phyloP scores from a whole-genome alignment of 257 asterid genomes.

The Echium plantagineum region DNA sequence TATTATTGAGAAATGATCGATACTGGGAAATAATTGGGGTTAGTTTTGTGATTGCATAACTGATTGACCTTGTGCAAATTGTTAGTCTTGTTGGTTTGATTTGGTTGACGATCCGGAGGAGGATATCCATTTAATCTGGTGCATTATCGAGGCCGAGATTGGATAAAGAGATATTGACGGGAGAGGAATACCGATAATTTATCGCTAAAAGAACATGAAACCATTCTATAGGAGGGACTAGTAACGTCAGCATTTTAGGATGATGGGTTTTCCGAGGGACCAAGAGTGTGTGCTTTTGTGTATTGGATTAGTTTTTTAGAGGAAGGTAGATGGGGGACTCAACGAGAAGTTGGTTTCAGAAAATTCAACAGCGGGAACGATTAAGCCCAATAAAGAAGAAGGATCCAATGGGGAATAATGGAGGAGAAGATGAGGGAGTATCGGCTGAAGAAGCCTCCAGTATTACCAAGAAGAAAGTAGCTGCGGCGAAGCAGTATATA shows the following conservation, averaged over 20 bases:
- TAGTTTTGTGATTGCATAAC: not conserved
- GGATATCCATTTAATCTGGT: too few species aligned
- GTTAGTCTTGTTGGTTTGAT: not conserved
- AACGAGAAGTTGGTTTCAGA: slow-evolving; percentile 83
- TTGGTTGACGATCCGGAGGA: too few species aligned
- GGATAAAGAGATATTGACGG: too few species aligned
- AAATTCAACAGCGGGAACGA: slow-evolving; percentile 67
- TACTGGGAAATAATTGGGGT: too few species aligned
- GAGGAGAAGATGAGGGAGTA: slow-evolving; percentile 47
- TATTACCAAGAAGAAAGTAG: slow-evolving; percentile 81
- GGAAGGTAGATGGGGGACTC: slow-evolving; percentile 53
- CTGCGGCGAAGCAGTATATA: slow-evolving; percentile 94
- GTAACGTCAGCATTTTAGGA: slow-evolving; percentile 17
- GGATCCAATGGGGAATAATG: slow-evolving; percentile 52
- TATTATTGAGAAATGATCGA: too few species aligned
- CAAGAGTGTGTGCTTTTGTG: slow-evolving; percentile 1
- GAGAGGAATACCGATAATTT: too few species aligned
- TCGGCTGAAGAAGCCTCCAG: slow-evolving; percentile 84
- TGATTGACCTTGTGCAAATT: slow-evolving; percentile 5
- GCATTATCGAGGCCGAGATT: too few species aligned
- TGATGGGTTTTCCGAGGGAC: slow-evolving; percentile 14
- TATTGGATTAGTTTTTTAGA: slow-evolving; percentile 28
- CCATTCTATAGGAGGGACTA: slow-evolving; percentile 9
- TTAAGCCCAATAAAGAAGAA: slow-evolving; percentile 51
- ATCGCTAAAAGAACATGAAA: too few species aligned